phyloP scores from a whole-genome alignment of 257 asterid species.

The Salvia rosmarinus region DNA sequence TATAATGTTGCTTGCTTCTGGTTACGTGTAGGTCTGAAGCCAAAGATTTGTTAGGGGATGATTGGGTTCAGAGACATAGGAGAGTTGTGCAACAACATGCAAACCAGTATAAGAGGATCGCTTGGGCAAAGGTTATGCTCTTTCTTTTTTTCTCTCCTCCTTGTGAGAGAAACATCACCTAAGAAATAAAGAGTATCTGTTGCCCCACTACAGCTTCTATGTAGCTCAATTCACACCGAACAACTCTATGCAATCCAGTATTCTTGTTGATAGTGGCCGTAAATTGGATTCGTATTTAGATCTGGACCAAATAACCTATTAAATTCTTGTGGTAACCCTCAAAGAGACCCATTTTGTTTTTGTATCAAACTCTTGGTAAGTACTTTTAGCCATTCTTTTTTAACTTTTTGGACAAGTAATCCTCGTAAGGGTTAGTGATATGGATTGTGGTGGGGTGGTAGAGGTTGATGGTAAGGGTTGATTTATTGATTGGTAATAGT shows the following conservation, averaged over 20 bases:
- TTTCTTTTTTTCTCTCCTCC: neutral
- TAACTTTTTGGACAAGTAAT: neutral
- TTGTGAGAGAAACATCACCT: conserved; percentile 8
- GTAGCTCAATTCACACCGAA: neutral
- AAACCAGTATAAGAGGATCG: conserved; percentile 90
- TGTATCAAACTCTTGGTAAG: neutral
- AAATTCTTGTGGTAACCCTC: neutral
- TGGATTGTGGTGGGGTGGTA: neutral
- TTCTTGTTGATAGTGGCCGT: neutral
- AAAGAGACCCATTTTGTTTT: neutral
- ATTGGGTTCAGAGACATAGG: conserved; percentile 99
- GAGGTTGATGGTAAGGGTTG: neutral
- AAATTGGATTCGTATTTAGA: too few relatives aligned
- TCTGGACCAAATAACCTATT: neutral
- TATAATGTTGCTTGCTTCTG: conserved; percentile 27
- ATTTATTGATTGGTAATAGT: neutral
- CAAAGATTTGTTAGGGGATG: conserved; percentile 95
- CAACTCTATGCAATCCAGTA: neutral
- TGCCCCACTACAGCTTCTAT: neutral
- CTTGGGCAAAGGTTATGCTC: conserved; percentile 85
- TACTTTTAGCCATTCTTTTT: neutral
- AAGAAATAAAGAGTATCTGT: neutral
- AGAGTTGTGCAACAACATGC: conserved; percentile 97
- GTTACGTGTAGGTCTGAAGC: conserved; percentile 87
- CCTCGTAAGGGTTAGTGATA: neutral